Evolutionary conservation across 441 rosid species (phyloP), one percentile per base, ranked within the genome.

Genomic region (Breynia disticha): DNA sequence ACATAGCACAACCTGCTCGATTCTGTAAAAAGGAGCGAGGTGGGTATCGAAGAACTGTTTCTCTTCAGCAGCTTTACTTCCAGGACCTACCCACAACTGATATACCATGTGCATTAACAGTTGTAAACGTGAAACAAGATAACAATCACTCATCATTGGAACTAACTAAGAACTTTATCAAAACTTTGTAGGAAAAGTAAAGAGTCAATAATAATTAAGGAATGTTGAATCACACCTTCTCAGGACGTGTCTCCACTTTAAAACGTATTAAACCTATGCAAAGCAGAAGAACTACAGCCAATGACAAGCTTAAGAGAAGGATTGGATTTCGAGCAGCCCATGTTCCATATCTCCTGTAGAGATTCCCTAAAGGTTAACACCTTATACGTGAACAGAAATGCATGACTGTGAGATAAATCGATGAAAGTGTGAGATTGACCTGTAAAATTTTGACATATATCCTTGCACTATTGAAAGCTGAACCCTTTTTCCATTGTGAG

Each of bases 51-150:
- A 93, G 76, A 83, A 93, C 19, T 51, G 78, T 66, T 93, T 93
- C 78, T 93, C 95, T 69, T 73, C 86, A 19, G 96, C 96, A 70
- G 95, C 96, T 77, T 65, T 84, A 71, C 99, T 93, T 57, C 99
- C 93, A 62, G 90, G 79, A 54, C 96, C 97, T 56, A 93, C 99
- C 99, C 99, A 93, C 60, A 93, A 79, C 99, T 93, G 84, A 70
- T 78, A 71, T 48, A 74, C 46, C 48, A 58, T 28, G 37, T 10
- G 24, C 53, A 56, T 60, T 28, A 72, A 55, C 37, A 67, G 41
- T 37, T 21, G 20, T 19, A 44, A n/a, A 64, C 18, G 39, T 28
- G 20, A 50, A 47, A 42, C 50, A 48, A 1, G 13, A 32, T 22
- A 50, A 9, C 1, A 17, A 16, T 24, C 32, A 24, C 32, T 24